phyloP scores from a whole-genome alignment of 805 yeast genomes.

The Priceomyces medius region DNA sequence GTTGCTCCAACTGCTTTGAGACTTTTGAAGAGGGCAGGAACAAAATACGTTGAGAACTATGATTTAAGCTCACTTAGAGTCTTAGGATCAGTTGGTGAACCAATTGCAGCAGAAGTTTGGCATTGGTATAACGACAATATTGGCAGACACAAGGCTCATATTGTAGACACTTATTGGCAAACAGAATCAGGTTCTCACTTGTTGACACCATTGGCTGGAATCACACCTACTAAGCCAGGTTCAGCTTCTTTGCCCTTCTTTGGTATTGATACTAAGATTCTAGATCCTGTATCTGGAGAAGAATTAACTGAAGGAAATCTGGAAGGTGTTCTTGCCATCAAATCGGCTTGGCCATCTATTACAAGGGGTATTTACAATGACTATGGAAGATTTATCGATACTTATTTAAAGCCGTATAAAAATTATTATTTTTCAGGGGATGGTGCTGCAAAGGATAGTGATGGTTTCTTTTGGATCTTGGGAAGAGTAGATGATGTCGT shows the following conservation, averaged over 20 bases:
- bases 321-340: slow-evolving; percentile 93
- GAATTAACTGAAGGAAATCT: slow-evolving; percentile 85
- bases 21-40: slow-evolving; percentile 86
- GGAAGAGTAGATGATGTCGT: slow-evolving; percentile 99
- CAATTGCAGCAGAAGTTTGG: slow-evolving; percentile 97
- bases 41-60: slow-evolving; percentile 72
- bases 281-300: slow-evolving; percentile 90
- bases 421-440: slow-evolving; percentile 96
- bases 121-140: slow-evolving; percentile 95
- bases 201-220: slow-evolving; percentile 93
- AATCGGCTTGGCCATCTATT: slow-evolving; percentile 97
- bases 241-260: slow-evolving; percentile 96
- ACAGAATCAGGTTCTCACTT: slow-evolving; percentile 97
- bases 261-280: slow-evolving; percentile 86
- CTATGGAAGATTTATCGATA: slow-evolving; percentile 82
- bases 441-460: slow-evolving; percentile 96
- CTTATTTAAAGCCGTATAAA: slow-evolving; percentile 90
- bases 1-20: slow-evolving; percentile 98
- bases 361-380: slow-evolving; percentile 93
- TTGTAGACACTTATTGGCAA: slow-evolving; percentile 98
- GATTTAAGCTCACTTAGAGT: slow-evolving; percentile 86
- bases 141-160: slow-evolving; percentile 86
- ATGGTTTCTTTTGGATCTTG: slow-evolving; percentile 96
- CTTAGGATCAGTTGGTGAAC: slow-evolving; percentile 97
- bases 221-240: slow-evolving; percentile 94